Conservation (phyloP, 495 filamentous ascomycete species). For the Hyphodiscus hymeniophilus region DNA sequence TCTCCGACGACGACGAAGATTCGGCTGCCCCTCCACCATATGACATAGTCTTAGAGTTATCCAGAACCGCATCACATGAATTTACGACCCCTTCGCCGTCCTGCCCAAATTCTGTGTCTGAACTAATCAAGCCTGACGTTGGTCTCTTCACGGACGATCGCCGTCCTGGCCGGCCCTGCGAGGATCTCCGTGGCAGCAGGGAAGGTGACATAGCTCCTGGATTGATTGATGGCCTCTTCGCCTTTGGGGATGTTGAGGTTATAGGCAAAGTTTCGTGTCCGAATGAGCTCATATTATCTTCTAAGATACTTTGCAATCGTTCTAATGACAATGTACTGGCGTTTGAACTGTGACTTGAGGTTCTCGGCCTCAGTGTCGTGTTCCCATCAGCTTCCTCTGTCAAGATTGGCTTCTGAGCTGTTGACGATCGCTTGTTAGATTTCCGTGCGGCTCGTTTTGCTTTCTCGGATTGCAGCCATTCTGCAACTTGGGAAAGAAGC, state of each 20-base stretch:
- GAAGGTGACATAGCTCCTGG: slow-evolving; percentile 19
- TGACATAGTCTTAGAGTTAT: slow-evolving; percentile 80
- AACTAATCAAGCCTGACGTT: slow-evolving; percentile 39
- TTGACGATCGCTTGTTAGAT: slow-evolving; percentile 11
- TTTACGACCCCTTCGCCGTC: slow-evolving; percentile 67
- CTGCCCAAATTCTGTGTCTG: slow-evolving; percentile 66
- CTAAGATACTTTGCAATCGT: slow-evolving; percentile 60
- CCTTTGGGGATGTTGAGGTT: slow-evolving; percentile 26
- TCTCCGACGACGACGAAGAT: slow-evolving; percentile 22
- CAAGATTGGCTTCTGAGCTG: background rate
- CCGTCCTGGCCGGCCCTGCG: background rate
- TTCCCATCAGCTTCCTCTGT: background rate
- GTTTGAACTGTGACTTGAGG: slow-evolving; percentile 42
- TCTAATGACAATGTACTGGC: slow-evolving; percentile 56
- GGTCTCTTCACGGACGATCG: slow-evolving; percentile 11
- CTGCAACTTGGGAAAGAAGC: slow-evolving; percentile 62
- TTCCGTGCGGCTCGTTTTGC: slow-evolving; percentile 34
- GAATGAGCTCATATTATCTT: slow-evolving; percentile 44
- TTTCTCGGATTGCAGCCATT: slow-evolving; percentile 77
- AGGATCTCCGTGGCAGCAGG: slow-evolving; percentile 6
- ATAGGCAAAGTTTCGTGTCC: slow-evolving; percentile 24
- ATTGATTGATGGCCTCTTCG: slow-evolving; percentile 25
- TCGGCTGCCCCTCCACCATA: slow-evolving; percentile 55
- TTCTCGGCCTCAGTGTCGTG: slow-evolving; percentile 14
- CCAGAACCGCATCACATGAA: slow-evolving; percentile 67